Evolutionary conservation across 768 basidiomycete genomes (phyloP), one percentile per base, ranked within the genome.

Genomic region (Lactarius hengduanensis): DNA sequence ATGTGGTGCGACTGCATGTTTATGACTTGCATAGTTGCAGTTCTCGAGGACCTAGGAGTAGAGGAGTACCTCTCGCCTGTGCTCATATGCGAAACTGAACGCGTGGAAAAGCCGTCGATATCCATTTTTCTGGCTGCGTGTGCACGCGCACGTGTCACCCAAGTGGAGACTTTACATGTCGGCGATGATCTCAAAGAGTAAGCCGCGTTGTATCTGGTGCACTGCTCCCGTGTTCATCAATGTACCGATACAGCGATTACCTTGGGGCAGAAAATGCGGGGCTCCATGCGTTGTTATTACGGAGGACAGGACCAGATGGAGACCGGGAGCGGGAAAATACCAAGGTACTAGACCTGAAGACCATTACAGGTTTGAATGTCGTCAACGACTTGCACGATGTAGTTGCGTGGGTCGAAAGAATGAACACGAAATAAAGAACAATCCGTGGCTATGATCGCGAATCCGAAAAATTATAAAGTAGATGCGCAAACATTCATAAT

Each of bases 181-280:
- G 92, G 92, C 0, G 91, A 94, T 72, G 90, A 92, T 68, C 73
- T 91, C 36, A 73, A 80, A 58, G 81, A 83, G 91, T 91, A 55
- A 47, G 56, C 38, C n/a, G 26, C 40, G 18, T 57, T 28, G 26
- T n/a, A n/a, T 59, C 34, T 2, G 22, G 34, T 30, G 22, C 9
- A 36, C 45, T 4, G 2, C 32, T 57, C 53, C 32, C 54, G 10
- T 28, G 8, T 11, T 43, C 36, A 28, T 32, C 47, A 53, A 70
- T 65, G 28, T 41, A 9, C 3, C 54, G 28, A 26, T 41, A 10
- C 70, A 92, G 90, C 59, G 90, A 92, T 70, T 91, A 88, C 72
- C 45, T 79, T 13, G 91, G 89, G 6, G 88, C 90, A 0, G 73
- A 64, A 28, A 74, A 73, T 6, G 84, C 83, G 22, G 86, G 86